Conservation (phyloP, 164 flowering plant genomes). For the Pachysandra terminalis region DNA sequence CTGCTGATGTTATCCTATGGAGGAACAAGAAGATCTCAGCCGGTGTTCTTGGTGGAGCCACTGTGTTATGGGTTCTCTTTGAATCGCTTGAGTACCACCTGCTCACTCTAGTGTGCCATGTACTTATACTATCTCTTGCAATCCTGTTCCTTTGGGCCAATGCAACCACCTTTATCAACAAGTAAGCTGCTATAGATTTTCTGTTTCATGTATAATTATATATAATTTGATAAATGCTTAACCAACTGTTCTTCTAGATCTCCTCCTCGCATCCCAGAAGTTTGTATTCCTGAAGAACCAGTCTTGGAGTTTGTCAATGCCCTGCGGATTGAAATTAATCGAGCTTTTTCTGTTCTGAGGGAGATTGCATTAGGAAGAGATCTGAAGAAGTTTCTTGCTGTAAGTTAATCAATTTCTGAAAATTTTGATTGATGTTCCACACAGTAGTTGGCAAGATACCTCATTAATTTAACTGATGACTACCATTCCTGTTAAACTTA, state of each 20-base stretch:
- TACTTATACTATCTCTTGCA: constrained; percentile 56
- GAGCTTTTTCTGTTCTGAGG: constrained; percentile 29
- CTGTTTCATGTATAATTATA: neutral
- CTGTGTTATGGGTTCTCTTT: constrained; percentile 78
- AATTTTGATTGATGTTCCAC: neutral
- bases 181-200: constrained; percentile 36
- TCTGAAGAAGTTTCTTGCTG: constrained; percentile 56
- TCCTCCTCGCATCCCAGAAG: constrained; percentile 70
- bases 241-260: constrained; percentile 30
- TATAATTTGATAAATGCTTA: neutral
- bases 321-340: constrained; percentile 45
- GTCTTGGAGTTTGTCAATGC: constrained; percentile 35
- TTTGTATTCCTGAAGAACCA: constrained; percentile 48
- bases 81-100: constrained; percentile 83
- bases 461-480: too few relatives aligned
- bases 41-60: constrained; percentile 67
- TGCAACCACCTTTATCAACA: constrained; percentile 65
- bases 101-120: constrained; percentile 71
- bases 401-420: constrained; percentile 20
- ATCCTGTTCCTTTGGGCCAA: constrained; percentile 77
- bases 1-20: constrained; percentile 93
- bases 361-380: constrained; percentile 59
- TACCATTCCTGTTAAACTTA: neutral
- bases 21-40: constrained; percentile 89
- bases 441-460: neutral